Conservation (phyloP, 2,329 filamentous ascomycete species). For the Malbranchea cinnamomea region DNA sequence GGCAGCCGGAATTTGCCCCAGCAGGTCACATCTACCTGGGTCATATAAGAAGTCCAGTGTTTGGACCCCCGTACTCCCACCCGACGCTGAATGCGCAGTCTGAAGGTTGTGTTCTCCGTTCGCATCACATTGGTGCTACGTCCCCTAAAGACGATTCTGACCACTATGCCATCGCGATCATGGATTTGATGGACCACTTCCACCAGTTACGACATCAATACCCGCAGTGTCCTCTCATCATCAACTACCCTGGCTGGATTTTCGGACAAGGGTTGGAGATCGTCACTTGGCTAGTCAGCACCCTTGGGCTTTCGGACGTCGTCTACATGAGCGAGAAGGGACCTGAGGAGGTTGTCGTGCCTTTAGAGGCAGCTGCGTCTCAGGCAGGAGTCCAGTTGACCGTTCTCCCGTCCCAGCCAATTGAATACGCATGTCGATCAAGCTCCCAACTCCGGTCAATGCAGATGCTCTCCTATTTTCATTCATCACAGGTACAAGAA, state of each 20-base stretch:
- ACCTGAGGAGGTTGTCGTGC: constrained; percentile 26
- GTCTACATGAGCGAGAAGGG: constrained; percentile 39
- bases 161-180: constrained; percentile 38
- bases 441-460: constrained; percentile 39
- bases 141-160: constrained; percentile 42
- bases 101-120: constrained; percentile 28
- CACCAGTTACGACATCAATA: constrained; percentile 25
- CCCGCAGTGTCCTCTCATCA: constrained; percentile 35
- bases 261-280: constrained; percentile 37
- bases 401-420: constrained; percentile 32
- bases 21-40: constrained; percentile 45
- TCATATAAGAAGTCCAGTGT: constrained; percentile 34
- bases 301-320: constrained; percentile 35
- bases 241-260: constrained; percentile 44
- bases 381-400: constrained; percentile 23
- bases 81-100: constrained; percentile 22
- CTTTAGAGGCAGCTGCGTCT: constrained; percentile 26
- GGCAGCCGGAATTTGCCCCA: constrained; percentile 43
- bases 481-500: constrained; percentile 20
- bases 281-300: constrained; percentile 31
- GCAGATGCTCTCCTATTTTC: constrained; percentile 49
- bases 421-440: constrained; percentile 30
- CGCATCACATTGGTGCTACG: constrained; percentile 39
- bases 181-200: constrained; percentile 38
- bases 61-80: constrained; percentile 44